Conservation (phyloP, 139 green algal species). For the Mesotaenium endlicherianum region DNA sequence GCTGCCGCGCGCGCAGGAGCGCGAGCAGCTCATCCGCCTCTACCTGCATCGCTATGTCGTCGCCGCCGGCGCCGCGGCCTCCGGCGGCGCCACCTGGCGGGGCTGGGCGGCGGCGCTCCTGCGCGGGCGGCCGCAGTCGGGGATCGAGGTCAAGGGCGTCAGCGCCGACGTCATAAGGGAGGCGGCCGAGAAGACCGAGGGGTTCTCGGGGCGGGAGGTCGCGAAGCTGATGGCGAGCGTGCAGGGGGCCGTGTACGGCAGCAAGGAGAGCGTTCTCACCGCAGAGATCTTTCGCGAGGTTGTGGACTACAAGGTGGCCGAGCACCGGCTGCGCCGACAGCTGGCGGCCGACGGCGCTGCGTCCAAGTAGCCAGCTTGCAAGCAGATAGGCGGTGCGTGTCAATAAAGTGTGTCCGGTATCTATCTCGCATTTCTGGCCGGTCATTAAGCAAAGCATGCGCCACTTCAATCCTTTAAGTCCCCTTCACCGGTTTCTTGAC, state of each 20-base stretch:
- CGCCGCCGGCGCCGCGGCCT: slow-evolving; percentile 57
- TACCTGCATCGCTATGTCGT: slow-evolving; percentile 68
- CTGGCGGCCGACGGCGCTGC: slow-evolving; percentile 16
- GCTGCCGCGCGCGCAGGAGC: slow-evolving; percentile 41
- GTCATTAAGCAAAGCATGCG: too few relatives aligned
- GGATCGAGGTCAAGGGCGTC: slow-evolving; percentile 43
- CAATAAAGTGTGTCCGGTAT: too few relatives aligned
- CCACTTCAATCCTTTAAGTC: too few relatives aligned
- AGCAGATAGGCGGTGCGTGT: too few relatives aligned
- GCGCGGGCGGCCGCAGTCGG: slow-evolving; percentile 11
- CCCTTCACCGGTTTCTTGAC: too few relatives aligned
- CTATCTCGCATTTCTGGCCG: too few relatives aligned
- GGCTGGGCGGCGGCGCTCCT: slow-evolving; percentile 6
- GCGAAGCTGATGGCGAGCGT: slow-evolving; percentile 88
- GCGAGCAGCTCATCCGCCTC: slow-evolving; percentile 40
- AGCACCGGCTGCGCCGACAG: slow-evolving; percentile 59
- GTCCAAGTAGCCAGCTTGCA: too few relatives aligned
- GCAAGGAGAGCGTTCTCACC: slow-evolving; percentile 67
- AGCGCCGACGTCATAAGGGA: slow-evolving; percentile 53
- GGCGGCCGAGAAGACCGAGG: slow-evolving; percentile 74
- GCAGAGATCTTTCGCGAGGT: slow-evolving; percentile 65
- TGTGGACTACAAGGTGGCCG: slow-evolving; percentile 66
- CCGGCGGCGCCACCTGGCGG: neutral
- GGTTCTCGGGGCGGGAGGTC: slow-evolving; percentile 91
- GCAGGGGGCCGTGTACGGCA: slow-evolving; percentile 79